phyloP scores from a whole-genome alignment of 495 filamentous ascomycete genomes.

The Hapsidospora chrysogenum region DNA sequence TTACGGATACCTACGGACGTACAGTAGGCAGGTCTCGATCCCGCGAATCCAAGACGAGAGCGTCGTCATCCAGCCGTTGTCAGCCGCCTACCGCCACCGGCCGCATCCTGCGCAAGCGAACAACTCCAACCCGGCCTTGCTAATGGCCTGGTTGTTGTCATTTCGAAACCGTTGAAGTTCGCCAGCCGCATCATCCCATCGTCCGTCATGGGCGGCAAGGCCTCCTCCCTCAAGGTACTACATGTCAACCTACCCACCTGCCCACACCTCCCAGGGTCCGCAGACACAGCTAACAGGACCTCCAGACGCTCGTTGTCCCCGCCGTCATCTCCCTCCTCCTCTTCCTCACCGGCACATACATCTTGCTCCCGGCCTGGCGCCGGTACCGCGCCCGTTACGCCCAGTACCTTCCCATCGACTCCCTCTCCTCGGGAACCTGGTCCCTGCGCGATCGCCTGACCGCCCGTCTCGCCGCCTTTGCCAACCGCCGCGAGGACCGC shows the following conservation, averaged over 20 bases:
- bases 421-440: conserved; percentile 42
- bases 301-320: conserved; percentile 67
- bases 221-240: conserved; percentile 30
- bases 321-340: conserved; percentile 59
- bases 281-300: not conserved
- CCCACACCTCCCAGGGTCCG: too few relatives aligned
- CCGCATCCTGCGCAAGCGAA: too few relatives aligned
- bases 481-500: conserved; percentile 24
- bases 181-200: too few relatives aligned
- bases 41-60: too few relatives aligned
- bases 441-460: conserved; percentile 45
- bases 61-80: too few relatives aligned
- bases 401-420: conserved; percentile 51
- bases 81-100: too few relatives aligned
- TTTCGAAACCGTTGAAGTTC: too few relatives aligned
- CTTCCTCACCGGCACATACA: conserved; percentile 53
- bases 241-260: too few relatives aligned
- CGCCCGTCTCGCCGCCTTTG: conserved; percentile 35
- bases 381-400: conserved; percentile 58
- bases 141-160: too few relatives aligned
- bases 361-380: conserved; percentile 59
- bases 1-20: too few relatives aligned
- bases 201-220: conserved; percentile 17
- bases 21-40: too few relatives aligned
- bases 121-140: too few relatives aligned